Percentiles rank a stretch among this genome's conserved stretches.
Evolutionary conservation across 2,329 filamentous ascomycete genomes (phyloP).

Genomic region (Hymenoscyphus scutula): DNA sequence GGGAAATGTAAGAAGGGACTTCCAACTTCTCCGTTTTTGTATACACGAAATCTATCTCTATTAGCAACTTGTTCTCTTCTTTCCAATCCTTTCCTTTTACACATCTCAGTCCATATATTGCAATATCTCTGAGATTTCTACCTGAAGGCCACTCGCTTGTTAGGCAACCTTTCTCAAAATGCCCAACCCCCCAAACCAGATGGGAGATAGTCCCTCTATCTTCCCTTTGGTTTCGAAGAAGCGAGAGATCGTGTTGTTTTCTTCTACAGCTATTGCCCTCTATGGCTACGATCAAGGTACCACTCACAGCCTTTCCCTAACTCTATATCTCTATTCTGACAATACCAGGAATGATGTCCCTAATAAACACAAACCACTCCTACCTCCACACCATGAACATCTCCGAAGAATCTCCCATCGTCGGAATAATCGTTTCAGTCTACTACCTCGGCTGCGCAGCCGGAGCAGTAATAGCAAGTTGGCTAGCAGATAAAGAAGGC

Average conservation of each 20-base stretch:
- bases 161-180: slow-evolving; percentile 23
- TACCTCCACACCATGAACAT: slow-evolving; percentile 60
- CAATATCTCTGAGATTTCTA: neutral
- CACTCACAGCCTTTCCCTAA: neutral
- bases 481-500: slow-evolving; percentile 51
- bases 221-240: slow-evolving; percentile 36
- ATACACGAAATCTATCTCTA: neutral
- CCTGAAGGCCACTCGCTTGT: neutral
- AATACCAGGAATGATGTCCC: slow-evolving; percentile 64
- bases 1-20: neutral
- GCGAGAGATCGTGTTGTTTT: slow-evolving; percentile 40
- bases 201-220: slow-evolving; percentile 23
- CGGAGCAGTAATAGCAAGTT: slow-evolving; percentile 56
- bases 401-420: slow-evolving; percentile 46
- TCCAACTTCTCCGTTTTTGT: neutral
- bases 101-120: neutral
- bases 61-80: neutral
- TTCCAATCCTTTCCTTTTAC: neutral
- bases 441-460: slow-evolving; percentile 62
- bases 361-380: slow-evolving; percentile 54
- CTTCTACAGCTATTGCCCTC: slow-evolving; percentile 48
- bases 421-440: slow-evolving; percentile 58
- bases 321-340: neutral
- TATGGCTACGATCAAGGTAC: slow-evolving; percentile 81
- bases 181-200: slow-evolving; percentile 35